These are phyloP conservation scores for Talaromyces sp. DNA, from an alignment of 2,329 filamentous ascomycete genomes.

Conservation along the genomic window DNA sequence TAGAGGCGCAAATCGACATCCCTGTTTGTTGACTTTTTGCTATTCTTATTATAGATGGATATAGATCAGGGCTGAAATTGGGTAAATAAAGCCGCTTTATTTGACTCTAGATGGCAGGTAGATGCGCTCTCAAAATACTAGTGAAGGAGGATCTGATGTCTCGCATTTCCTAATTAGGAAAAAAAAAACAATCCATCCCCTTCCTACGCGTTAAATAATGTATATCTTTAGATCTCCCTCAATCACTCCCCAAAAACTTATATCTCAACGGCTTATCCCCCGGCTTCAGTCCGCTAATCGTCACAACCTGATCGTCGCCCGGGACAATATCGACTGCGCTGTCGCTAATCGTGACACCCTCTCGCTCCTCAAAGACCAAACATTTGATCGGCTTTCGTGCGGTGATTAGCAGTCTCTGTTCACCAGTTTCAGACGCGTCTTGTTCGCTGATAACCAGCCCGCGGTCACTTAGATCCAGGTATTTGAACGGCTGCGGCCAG, in stretches of 20 bases:
- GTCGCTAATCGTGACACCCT: slow-evolving; percentile 51
- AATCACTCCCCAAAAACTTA: slow-evolving; percentile 3
- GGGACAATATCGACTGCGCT: slow-evolving; percentile 56
- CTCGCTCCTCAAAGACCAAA: slow-evolving; percentile 56
- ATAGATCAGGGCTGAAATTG: not conserved
- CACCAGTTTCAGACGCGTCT: not conserved
- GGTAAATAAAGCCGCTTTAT: no score
- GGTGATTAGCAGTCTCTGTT: not conserved
- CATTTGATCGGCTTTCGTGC: slow-evolving; percentile 46
- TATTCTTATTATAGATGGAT: not conserved
- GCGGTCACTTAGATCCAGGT: slow-evolving; percentile 17
- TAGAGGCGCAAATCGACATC: not conserved
- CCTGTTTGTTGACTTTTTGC: not conserved
- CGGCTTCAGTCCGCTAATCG: slow-evolving; percentile 1
- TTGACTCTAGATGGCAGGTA: no score
- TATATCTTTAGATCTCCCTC: not conserved
- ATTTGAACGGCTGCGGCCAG: slow-evolving; percentile 56
- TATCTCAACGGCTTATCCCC: slow-evolving; percentile 4
- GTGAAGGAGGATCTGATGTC: not conserved
- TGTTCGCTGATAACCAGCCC: slow-evolving; percentile 4
- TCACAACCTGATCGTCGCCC: slow-evolving; percentile 36
- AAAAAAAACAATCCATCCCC: not conserved
- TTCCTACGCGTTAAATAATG: not conserved
- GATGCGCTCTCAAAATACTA: no score
- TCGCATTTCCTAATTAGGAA: not conserved